These are phyloP conservation scores for Dothideomycetes sp. DNA, from an alignment of 2,329 filamentous ascomycete genomes.

Conservation along the genomic window DNA sequence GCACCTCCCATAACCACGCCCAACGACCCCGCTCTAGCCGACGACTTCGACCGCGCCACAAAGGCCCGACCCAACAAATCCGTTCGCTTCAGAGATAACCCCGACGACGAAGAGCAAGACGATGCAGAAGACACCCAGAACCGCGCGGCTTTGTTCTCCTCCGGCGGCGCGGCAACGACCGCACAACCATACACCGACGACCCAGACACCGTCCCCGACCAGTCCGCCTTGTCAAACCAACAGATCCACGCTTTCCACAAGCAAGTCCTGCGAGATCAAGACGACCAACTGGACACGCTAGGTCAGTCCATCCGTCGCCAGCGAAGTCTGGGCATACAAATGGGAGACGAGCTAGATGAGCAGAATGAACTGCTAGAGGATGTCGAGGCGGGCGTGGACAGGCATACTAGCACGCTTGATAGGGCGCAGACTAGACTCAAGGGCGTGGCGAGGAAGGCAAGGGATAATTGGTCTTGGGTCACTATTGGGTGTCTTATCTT, in stretches of 20 bases:
- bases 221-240: conserved; percentile 57
- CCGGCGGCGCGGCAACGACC: too few relatives aligned
- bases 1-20: conserved; percentile 41
- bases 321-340: conserved; percentile 86
- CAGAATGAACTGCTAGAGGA: conserved; percentile 86
- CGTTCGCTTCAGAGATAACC: conserved; percentile 74
- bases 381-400: conserved; percentile 69
- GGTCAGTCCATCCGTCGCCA: conserved; percentile 82
- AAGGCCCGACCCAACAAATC: conserved; percentile 42
- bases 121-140: conserved; percentile 33
- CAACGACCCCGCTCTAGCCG: conserved; percentile 51
- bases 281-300: conserved; percentile 80
- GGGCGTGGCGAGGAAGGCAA: conserved; percentile 60
- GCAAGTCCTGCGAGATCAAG: conserved; percentile 75
- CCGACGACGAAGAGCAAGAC: conserved; percentile 11
- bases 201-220: conserved; percentile 41
- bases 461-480: conserved; percentile 80
- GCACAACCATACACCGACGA: conserved; percentile 62
- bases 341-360: conserved; percentile 87
- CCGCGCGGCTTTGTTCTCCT: conserved; percentile 49
- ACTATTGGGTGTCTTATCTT: conserved; percentile 71
- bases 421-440: conserved; percentile 63
- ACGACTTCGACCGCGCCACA: conserved; percentile 53
- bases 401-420: conserved; percentile 66
- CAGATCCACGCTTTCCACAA: conserved; percentile 81